Conservation (phyloP, 148 eudicot species). For the Chenopodium quinoa region DNA sequence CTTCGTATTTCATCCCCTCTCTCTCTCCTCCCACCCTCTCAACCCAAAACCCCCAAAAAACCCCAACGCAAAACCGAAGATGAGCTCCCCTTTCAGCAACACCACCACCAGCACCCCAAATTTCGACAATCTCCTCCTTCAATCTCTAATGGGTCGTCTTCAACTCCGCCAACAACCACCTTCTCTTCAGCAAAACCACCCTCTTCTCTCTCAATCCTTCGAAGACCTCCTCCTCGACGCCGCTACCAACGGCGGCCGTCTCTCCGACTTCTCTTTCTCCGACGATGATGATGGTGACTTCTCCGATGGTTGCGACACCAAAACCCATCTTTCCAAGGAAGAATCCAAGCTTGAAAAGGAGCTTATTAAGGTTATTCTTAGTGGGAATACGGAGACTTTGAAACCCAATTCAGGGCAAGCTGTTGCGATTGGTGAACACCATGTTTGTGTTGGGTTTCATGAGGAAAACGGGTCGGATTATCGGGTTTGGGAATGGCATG, state of each 20-base stretch:
- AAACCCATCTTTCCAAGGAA: slow-evolving; percentile 60
- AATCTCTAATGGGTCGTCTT: slow-evolving; percentile 66
- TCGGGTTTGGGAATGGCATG: slow-evolving; percentile 99
- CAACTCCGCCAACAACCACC: slow-evolving; percentile 44
- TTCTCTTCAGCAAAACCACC: slow-evolving; percentile 14
- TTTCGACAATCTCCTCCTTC: slow-evolving; percentile 86
- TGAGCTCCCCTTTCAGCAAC: neutral
- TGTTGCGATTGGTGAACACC: slow-evolving; percentile 70
- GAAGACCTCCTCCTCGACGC: slow-evolving; percentile 69
- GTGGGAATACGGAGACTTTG: slow-evolving; percentile 56
- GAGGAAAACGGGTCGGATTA: slow-evolving; percentile 69
- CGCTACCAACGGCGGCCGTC: slow-evolving; percentile 24
- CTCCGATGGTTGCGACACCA: neutral
- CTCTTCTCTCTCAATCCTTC: slow-evolving; percentile 55
- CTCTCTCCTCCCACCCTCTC: neutral
- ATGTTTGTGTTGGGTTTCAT: slow-evolving; percentile 89
- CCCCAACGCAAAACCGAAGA: neutral
- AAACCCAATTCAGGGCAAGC: slow-evolving; percentile 98
- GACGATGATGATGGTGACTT: slow-evolving; percentile 17
- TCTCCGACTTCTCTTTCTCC: slow-evolving; percentile 17
- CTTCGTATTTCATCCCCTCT: neutral
- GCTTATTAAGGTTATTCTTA: slow-evolving; percentile 54
- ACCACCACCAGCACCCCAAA: slow-evolving; percentile 33
- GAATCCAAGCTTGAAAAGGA: slow-evolving; percentile 81
- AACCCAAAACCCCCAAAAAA: neutral